Evolutionary conservation across 1,139 yeast genomes (phyloP).

Genomic region (Magnusiomyces clavatus): DNA sequence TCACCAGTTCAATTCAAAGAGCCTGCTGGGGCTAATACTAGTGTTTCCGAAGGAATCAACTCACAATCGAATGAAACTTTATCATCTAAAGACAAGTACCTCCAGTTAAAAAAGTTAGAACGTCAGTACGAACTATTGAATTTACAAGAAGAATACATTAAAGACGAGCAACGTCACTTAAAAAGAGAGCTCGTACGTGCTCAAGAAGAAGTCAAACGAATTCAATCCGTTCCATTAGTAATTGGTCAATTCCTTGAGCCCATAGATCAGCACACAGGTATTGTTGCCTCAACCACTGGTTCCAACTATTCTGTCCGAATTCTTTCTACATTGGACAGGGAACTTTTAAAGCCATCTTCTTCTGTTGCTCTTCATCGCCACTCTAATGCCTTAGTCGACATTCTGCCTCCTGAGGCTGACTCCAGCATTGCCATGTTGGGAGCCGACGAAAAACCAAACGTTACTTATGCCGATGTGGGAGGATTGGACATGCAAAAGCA

Average conservation of each 20-base stretch:
- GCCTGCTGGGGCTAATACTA: neutral
- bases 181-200: conserved; percentile 92
- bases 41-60: conserved; percentile 9
- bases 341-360: conserved; percentile 85
- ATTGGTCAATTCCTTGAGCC: conserved; percentile 98
- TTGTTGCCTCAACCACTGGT: conserved; percentile 95
- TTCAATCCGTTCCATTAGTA: conserved; percentile 94
- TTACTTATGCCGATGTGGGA: conserved; percentile 89
- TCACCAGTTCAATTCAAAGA: conserved; percentile 24
- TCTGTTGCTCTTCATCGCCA: conserved; percentile 98
- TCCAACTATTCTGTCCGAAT: conserved; percentile 95
- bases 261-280: conserved; percentile 92
- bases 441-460: conserved; percentile 81
- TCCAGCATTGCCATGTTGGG: conserved; percentile 93
- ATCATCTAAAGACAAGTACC: conserved; percentile 35
- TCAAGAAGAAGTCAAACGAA: conserved; percentile 96
- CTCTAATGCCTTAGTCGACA: conserved; percentile 94
- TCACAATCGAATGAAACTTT: conserved; percentile 10
- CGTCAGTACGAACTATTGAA: conserved; percentile 77
- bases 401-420: conserved; percentile 97
- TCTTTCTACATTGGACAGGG: conserved; percentile 89
- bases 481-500: conserved; percentile 95
- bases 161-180: conserved; percentile 95
- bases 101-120: conserved; percentile 77
- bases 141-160: conserved; percentile 91